Base-by-base conservation (phyloP, 768 basidiomycete species). In the Dentipellis fragilis region DNA sequence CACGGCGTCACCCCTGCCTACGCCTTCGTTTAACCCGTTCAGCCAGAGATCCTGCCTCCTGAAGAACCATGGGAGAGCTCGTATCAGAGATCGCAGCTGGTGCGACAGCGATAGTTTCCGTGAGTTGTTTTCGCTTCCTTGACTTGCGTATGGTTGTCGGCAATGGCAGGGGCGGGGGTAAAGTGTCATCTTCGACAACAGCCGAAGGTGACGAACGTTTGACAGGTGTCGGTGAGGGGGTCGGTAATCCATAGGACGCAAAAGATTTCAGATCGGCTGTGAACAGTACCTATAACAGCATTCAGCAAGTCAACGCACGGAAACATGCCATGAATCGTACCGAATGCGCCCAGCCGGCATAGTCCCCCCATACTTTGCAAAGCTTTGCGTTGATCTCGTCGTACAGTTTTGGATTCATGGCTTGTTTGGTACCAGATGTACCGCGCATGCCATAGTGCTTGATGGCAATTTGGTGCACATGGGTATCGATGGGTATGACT, bases 401-500 rank as follows among this genome's bases (percentile, higher is more conserved):
- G 63, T 94, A 93, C 16, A 93, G 65, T 59, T 80, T 84, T 0
- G 88, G 83, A 0, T 83, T 85, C 84, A 94, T 87, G 36, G 69
- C 72, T 2, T 74, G 65, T 64, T 87, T 87, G 10, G 69, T 69
- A 47, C 72, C 72, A 34, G 66, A 64, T 0, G 71, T 63, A 6
- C 75, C 73, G 61, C 79, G 80, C 10, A 90, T 63, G 1, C 84
- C 85, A 62, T 92, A 90, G 63, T 89, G 74, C 65, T 87, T 91
- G 21, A 77, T 71, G 9, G 90, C 89, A 53, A 97, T 93, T 65
- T 95, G 92, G 59, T 87, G 75, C 29, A 99, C 89, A 66, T 99
- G 96, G 0, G 94, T 96, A 66, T 99, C 96, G 52, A 99, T 89
- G 3, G 96, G 96, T 9, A 98, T 80, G 14, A 93, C 84, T 60